These are phyloP conservation scores for Nakazawaea wickerhamii DNA, from an alignment of 805 yeast genomes.

Conservation along the genomic window DNA sequence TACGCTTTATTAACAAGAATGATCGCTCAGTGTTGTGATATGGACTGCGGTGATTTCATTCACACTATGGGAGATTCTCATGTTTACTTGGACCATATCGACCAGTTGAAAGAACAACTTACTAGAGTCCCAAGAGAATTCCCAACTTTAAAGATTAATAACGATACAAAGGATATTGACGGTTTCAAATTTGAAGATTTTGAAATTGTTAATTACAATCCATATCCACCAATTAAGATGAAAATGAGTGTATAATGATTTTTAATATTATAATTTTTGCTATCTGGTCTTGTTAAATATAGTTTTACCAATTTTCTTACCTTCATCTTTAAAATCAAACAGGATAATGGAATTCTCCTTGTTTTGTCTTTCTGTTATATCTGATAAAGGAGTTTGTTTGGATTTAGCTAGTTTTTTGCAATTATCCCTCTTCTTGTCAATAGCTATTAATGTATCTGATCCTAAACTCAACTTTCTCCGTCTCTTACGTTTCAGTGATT, in stretches of 20 bases:
- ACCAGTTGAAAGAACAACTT: constrained; percentile 79
- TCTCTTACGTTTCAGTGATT: no score
- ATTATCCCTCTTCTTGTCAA: constrained; percentile 7
- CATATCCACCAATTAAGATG: constrained; percentile 84
- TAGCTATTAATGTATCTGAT: constrained; percentile 12
- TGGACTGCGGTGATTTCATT: constrained; percentile 93
- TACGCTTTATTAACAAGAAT: constrained; percentile 88
- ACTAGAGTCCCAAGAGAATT: constrained; percentile 69
- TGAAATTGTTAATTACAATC: constrained; percentile 72
- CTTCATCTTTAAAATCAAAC: constrained; percentile 34
- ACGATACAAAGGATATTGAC: constrained; percentile 69
- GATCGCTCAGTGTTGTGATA: constrained; percentile 93
- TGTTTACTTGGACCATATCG: constrained; percentile 89
- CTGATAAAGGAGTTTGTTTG: constrained; percentile 2
- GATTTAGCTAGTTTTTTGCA: not conserved
- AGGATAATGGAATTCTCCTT: constrained; percentile 20
- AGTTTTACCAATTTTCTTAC: constrained; percentile 6
- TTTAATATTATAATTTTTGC: no score
- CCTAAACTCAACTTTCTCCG: no score
- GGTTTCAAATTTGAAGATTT: constrained; percentile 89
- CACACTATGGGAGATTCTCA: constrained; percentile 98
- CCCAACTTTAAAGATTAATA: constrained; percentile 70
- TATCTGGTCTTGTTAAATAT: constrained; percentile 13
- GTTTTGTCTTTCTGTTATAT: constrained; percentile 5
- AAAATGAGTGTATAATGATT: constrained; percentile 95